Conservation (phyloP, 495 filamentous ascomycete species). For the Thozetella sp. region DNA sequence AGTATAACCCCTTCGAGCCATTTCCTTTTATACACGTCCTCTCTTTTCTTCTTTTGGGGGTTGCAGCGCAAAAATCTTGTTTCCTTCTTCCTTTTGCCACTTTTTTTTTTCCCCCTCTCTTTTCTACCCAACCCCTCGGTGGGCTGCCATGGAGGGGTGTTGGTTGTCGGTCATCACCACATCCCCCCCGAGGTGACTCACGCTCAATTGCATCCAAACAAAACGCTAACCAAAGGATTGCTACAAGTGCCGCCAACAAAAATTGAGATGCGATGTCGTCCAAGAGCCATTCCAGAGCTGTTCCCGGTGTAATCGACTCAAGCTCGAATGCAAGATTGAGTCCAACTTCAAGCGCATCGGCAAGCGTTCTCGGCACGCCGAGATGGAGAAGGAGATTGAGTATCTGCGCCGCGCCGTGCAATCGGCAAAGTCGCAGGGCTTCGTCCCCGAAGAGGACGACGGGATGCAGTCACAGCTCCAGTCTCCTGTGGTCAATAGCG, state of each 20-base stretch:
- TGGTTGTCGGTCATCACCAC: too few species aligned
- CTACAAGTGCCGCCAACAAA: conserved; percentile 83
- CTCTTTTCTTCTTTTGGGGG: neutral
- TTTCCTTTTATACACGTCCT: neutral
- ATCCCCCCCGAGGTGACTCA: neutral
- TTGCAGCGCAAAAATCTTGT: neutral
- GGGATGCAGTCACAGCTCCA: conserved; percentile 52
- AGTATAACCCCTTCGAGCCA: neutral
- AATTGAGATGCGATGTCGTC: conserved; percentile 90
- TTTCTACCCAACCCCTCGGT: neutral
- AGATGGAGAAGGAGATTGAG: conserved; percentile 89
- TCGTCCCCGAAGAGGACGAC: conserved; percentile 50
- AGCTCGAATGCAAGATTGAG: conserved; percentile 89
- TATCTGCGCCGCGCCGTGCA: conserved; percentile 47
- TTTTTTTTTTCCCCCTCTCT: neutral
- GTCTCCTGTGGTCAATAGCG: conserved; percentile 57
- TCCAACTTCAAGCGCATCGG: conserved; percentile 92
- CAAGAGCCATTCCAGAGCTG: conserved; percentile 84
- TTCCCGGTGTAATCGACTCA: conserved; percentile 81
- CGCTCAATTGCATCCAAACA: neutral
- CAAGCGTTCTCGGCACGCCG: conserved; percentile 87
- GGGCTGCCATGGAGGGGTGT: neutral
- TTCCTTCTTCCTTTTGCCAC: neutral
- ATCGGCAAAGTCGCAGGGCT: conserved; percentile 50
- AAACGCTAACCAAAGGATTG: neutral